Percentiles rank a stretch among this genome's conserved stretches.
phyloP scores from a whole-genome alignment of 2,329 filamentous ascomycete species.

The Clarireedia hainanense region DNA sequence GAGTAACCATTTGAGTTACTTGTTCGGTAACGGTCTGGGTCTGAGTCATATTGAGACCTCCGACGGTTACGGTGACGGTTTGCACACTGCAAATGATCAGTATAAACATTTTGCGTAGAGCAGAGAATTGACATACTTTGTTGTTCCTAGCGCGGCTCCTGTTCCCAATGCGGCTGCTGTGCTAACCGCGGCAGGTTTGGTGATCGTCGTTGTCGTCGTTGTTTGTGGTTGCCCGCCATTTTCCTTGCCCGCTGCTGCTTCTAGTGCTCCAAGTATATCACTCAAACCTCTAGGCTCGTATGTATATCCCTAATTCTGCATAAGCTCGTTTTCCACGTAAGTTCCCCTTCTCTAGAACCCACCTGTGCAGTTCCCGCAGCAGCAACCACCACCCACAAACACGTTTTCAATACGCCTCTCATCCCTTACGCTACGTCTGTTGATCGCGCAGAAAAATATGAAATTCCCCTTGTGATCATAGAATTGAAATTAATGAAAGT shows the following conservation, averaged over 20 bases:
- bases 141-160: slow-evolving; percentile 8
- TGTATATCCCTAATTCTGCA: background rate
- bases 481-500: slow-evolving; percentile 13
- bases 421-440: slow-evolving; percentile 9
- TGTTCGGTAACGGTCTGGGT: slow-evolving; percentile 11
- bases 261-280: slow-evolving; percentile 18
- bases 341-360: background rate
- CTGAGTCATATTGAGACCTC: slow-evolving; percentile 19
- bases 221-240: background rate
- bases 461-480: background rate
- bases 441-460: slow-evolving; percentile 5
- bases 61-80: slow-evolving; percentile 34
- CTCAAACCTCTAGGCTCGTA: background rate
- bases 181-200: slow-evolving; percentile 24
- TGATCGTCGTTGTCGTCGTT: slow-evolving; percentile 29
- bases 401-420: slow-evolving; percentile 18
- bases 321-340: background rate
- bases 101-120: background rate
- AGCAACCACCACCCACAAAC: slow-evolving; percentile 15
- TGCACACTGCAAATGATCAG: slow-evolving; percentile 13
- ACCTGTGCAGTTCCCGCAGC: slow-evolving; percentile 20
- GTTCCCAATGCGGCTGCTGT: slow-evolving; percentile 14
- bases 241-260: slow-evolving; percentile 8
- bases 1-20: slow-evolving; percentile 4
- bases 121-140: background rate